phyloP scores from a whole-genome alignment of 2,329 filamentous ascomycete genomes.

The Furcasterigmium furcatum region DNA sequence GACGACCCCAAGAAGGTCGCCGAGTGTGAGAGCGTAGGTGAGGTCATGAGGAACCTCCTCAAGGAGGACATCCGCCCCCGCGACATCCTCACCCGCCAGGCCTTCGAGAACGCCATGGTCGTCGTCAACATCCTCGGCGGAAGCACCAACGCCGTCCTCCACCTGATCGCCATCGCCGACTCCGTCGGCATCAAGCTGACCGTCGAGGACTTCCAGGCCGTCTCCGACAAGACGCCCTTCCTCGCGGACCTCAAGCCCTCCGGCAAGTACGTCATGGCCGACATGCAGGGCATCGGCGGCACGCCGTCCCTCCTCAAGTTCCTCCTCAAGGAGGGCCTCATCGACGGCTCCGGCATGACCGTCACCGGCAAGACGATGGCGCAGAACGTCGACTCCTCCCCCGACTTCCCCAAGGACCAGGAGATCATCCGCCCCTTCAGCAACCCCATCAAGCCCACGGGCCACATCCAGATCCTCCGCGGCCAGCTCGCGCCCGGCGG shows the following conservation, averaged over 20 bases:
- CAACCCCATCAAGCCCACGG: conserved; percentile 83
- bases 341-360: conserved; percentile 77
- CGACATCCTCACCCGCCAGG: conserved; percentile 76
- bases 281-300: conserved; percentile 81
- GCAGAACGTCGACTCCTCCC: conserved; percentile 76
- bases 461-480: conserved; percentile 84
- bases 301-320: conserved; percentile 86
- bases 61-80: conserved; percentile 73
- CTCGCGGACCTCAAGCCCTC: conserved; percentile 82
- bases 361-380: conserved; percentile 88
- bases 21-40: conserved; percentile 70
- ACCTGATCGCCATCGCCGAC: conserved; percentile 81
- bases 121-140: conserved; percentile 80
- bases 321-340: conserved; percentile 75
- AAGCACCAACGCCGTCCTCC: conserved; percentile 82
- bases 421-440: conserved; percentile 75
- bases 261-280: conserved; percentile 84
- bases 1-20: conserved; percentile 68
- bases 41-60: conserved; percentile 71
- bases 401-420: conserved; percentile 72
- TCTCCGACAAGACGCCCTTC: conserved; percentile 76
- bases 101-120: conserved; percentile 84
- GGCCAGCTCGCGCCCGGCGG: conserved; percentile 84
- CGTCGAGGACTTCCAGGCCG: conserved; percentile 81
- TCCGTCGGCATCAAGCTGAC: conserved; percentile 77